Evolutionary conservation across 2,329 filamentous ascomycete species (phyloP).

Genomic region (Aspergillus pseudoglaucus): DNA sequence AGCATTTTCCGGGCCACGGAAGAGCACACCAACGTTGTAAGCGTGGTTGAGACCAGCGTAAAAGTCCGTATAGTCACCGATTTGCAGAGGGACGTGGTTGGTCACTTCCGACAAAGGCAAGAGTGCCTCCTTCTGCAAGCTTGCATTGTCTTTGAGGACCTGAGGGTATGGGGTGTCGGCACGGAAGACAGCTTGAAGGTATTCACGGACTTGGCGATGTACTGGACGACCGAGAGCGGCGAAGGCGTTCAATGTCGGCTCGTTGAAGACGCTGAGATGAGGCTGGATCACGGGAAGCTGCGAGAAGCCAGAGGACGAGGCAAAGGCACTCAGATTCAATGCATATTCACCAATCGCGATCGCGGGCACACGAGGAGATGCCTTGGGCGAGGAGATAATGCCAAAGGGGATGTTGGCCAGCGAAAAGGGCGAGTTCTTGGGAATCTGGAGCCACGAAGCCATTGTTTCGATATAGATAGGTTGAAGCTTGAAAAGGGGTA

Average conservation of each 20-base stretch:
- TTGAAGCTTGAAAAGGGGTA: not conserved
- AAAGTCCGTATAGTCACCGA: slow-evolving; percentile 82
- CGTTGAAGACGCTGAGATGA: slow-evolving; percentile 56
- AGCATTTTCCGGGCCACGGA: slow-evolving; percentile 65
- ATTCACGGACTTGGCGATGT: slow-evolving; percentile 62
- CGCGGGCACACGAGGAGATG: slow-evolving; percentile 55
- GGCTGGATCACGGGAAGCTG: slow-evolving; percentile 51
- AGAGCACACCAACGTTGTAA: slow-evolving; percentile 63
- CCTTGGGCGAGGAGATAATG: slow-evolving; percentile 61
- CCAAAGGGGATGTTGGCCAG: slow-evolving; percentile 78
- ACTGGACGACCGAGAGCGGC: slow-evolving; percentile 63
- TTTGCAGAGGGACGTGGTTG: slow-evolving; percentile 67
- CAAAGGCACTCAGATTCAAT: slow-evolving; percentile 61
- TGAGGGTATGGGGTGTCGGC: slow-evolving; percentile 53
- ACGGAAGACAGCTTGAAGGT: slow-evolving; percentile 62
- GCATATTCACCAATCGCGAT: slow-evolving; percentile 67
- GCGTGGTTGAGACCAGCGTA: slow-evolving; percentile 76
- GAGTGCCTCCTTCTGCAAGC: slow-evolving; percentile 52
- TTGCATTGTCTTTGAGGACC: slow-evolving; percentile 56
- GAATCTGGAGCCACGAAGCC: slow-evolving; percentile 55
- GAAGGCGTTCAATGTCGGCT: slow-evolving; percentile 65
- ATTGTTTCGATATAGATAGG: slow-evolving; percentile 23
- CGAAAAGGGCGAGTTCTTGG: slow-evolving; percentile 61
- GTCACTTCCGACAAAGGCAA: slow-evolving; percentile 54
- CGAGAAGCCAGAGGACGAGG: slow-evolving; percentile 53